Base-by-base conservation (phyloP, 192 early-diverging fungal genomes). In the Diversispora eburnea region DNA sequence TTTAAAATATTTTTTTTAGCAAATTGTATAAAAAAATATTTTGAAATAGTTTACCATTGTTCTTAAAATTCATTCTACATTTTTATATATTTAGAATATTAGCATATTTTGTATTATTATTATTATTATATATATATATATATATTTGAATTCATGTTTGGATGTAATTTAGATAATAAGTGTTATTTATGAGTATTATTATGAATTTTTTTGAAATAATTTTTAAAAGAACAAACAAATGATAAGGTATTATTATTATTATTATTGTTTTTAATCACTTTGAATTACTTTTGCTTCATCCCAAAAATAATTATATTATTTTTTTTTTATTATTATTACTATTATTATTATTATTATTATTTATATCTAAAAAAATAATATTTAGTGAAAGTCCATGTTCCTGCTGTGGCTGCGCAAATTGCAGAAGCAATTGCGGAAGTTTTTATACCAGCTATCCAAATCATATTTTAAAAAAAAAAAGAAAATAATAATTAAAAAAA, bases 401-500 rank as follows among this genome's bases (percentile, higher is more conserved):
- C 86, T 13, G 88, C 89, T 39, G 77, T 74, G 22, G 80, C 81
- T 17, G 86, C 84, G 72, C 88, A 89, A 54, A 91, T 77, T 45
- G 81, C 82, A 51, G 81, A 84, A 20, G 88, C 84, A 47, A 77
- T 77, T 63, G 80, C 78, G 79, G 83, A 83, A 42, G 84, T 78
- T 66, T 82, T 82, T 48, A 88, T 83, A 69, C 91, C 91, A 57
- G 87, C 81, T 49, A 49, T 2, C 13, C 0, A 8, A 49, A 49
- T 13, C 5, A 13, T 51, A 51, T 51, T 51, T 49, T 49, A 6
- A 5, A 8, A 13, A 13, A 51, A 51, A 12, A 51, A 51, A 8
- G 49, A 8, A 13, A 8, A 51, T 8, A 13, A 13, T 8, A 2
- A 13, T 51, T 4, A 51, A 12, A 12, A 12, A 12, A 12, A 12